phyloP scores from a whole-genome alignment of 2,329 filamentous ascomycete genomes.

The Monilinia fructicola region DNA sequence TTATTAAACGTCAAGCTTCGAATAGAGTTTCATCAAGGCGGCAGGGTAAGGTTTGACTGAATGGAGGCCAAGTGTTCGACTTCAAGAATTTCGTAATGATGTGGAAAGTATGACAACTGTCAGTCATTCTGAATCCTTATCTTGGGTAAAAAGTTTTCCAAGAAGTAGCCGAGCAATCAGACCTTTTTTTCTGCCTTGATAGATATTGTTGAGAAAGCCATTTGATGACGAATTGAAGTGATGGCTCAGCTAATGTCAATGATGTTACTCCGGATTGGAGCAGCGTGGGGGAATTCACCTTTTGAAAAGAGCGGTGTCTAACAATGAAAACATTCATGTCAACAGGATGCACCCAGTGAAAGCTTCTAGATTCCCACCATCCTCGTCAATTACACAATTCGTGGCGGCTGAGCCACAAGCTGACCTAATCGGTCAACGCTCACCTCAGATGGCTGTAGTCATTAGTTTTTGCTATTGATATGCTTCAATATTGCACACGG shows the following conservation, averaged over 20 bases:
- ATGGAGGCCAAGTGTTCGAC: neutral
- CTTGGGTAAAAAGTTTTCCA: neutral
- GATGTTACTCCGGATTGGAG: neutral
- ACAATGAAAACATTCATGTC: neutral
- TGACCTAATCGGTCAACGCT: constrained; percentile 1
- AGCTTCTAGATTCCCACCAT: neutral
- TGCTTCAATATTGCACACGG: neutral
- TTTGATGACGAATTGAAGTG: neutral
- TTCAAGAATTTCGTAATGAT: constrained; percentile 13
- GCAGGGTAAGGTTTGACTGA: neutral
- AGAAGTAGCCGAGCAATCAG: neutral
- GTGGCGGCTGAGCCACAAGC: constrained; percentile 14
- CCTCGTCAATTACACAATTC: neutral
- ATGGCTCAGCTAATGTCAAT: neutral
- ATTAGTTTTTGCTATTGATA: neutral
- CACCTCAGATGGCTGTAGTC: constrained; percentile 1
- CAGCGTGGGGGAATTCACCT: constrained; percentile 5
- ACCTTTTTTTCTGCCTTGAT: neutral
- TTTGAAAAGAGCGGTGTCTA: constrained; percentile 4
- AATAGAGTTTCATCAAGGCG: neutral
- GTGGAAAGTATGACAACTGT: neutral
- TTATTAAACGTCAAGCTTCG: neutral
- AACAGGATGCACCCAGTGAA: neutral
- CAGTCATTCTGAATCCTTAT: constrained; percentile 1
- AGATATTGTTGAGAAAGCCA: constrained; percentile 5